These are phyloP conservation scores for Penicillium daleae DNA, from an alignment of 495 filamentous ascomycete genomes.

Conservation along the genomic window DNA sequence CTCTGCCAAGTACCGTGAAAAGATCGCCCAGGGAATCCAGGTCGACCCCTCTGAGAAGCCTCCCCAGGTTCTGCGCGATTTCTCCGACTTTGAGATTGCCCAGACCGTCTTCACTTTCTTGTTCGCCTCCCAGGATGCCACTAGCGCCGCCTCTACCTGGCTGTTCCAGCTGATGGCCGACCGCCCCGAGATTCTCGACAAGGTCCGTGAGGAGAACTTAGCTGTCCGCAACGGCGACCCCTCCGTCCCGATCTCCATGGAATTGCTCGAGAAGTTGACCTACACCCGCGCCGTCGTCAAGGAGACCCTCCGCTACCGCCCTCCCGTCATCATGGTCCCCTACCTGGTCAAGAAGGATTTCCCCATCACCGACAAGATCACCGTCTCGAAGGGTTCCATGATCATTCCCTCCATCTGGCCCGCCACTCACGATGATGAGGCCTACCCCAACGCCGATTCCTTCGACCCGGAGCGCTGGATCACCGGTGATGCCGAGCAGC, in stretches of 20 bases:
- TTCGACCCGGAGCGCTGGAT: constrained; percentile 93
- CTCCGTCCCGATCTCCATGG: constrained; percentile 71
- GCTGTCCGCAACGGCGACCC: constrained; percentile 76
- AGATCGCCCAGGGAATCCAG: constrained; percentile 66
- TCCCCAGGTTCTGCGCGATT: constrained; percentile 76
- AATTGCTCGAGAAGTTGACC: constrained; percentile 82
- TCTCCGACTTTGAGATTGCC: constrained; percentile 89
- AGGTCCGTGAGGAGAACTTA: constrained; percentile 91
- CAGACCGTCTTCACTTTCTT: constrained; percentile 97
- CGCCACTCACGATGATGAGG: constrained; percentile 89
- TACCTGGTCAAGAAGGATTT: constrained; percentile 95
- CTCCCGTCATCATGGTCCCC: constrained; percentile 97
- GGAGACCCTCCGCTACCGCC: constrained; percentile 92
- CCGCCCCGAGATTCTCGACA: constrained; percentile 86
- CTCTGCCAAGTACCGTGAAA: constrained; percentile 76
- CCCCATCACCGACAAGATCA: constrained; percentile 87
- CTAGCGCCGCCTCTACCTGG: constrained; percentile 90
- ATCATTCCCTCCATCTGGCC: constrained; percentile 89
- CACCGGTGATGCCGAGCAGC: constrained; percentile 85
- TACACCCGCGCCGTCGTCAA: constrained; percentile 94
- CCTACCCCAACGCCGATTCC: constrained; percentile 84
- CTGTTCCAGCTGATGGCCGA: constrained; percentile 95
- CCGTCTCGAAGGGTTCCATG: constrained; percentile 92
- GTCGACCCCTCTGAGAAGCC: constrained; percentile 79
- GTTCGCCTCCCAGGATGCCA: constrained; percentile 97